phyloP scores from a whole-genome alignment of 2,329 filamentous ascomycete genomes.

The Triangularia verruculosa region DNA sequence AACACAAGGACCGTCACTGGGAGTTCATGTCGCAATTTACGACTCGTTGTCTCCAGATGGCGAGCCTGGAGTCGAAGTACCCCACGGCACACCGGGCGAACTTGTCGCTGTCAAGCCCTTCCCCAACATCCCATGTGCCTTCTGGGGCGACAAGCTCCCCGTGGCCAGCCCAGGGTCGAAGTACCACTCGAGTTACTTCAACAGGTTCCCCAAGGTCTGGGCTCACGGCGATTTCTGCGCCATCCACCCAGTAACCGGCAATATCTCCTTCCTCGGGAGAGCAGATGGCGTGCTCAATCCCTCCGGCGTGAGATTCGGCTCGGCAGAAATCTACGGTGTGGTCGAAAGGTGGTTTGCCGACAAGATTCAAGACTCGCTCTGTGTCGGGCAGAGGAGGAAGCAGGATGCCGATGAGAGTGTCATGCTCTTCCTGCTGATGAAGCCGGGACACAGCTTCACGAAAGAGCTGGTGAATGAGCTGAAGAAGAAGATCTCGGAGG shows the following conservation, averaged over 20 bases:
- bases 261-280: constrained; percentile 64
- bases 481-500: constrained; percentile 61
- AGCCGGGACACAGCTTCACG: constrained; percentile 55
- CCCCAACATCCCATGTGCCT: constrained; percentile 69
- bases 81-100: constrained; percentile 66
- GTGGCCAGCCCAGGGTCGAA: constrained; percentile 48
- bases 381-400: constrained; percentile 71
- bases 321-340: constrained; percentile 75
- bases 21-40: constrained; percentile 55
- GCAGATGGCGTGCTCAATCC: constrained; percentile 81
- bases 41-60: constrained; percentile 57
- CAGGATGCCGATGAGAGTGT: constrained; percentile 53
- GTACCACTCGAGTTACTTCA: constrained; percentile 62
- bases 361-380: constrained; percentile 68
- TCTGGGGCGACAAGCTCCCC: constrained; percentile 54
- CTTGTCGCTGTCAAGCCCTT: constrained; percentile 69
- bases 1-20: constrained; percentile 49
- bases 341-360: constrained; percentile 64
- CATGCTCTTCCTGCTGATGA: constrained; percentile 55
- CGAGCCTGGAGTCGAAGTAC: constrained; percentile 42
- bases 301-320: constrained; percentile 74
- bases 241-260: constrained; percentile 64
- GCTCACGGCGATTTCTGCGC: constrained; percentile 79
- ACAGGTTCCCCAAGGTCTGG: constrained; percentile 67
- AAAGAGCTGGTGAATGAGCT: constrained; percentile 54